Evolutionary conservation across 176 grass and related monocot genomes (phyloP), one percentile per base, ranked within the genome.

Genomic region (Neostapfia colusana): DNA sequence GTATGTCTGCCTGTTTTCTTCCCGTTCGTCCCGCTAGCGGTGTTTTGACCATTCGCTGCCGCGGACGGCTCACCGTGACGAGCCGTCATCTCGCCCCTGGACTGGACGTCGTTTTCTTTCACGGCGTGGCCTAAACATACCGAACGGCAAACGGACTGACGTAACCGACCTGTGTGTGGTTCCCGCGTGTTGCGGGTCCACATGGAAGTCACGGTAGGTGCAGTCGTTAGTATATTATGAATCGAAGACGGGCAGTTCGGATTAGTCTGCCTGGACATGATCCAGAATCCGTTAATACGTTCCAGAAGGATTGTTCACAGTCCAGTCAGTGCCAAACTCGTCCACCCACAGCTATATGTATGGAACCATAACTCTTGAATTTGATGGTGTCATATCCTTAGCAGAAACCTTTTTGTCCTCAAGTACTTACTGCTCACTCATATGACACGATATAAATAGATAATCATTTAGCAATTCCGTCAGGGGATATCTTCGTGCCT

Each of bases 51-150:
- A 9, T 20, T 27, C 11, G 69, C 69, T 28, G 25, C 69, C 40
- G 25, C 17, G 60, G 44, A 68, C 63, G 37, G 76, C 63, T 27
- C 76, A 63, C 36, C 46, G 56, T 66, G 65, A 86, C 85, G 85
- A 51, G 38, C 65, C 56, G 58, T 54, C 46, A 25, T 44, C 24
- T 70, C 78, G 65, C 65, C 56, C 35, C 3, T 34, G 6, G 37
- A 50, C 64, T n/a, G n/a, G n/a, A n/a, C n/a, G 20, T 67, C 72
- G 65, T 20, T 63, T 41, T 4, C 53, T 61, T 41, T 9, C 14
- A 26, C 10, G 84, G 36, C 14, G 0, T 16, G 10, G 42, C 7
- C 44, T 26, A 18, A 24, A 20, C 7, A 16, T 37, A 66, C 16
- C n/a, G 0, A 0, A 4, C n/a, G 10, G 0, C 0, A 7, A 13